phyloP scores from a whole-genome alignment of 257 asterid genomes.

The Forsythia viridissima region DNA sequence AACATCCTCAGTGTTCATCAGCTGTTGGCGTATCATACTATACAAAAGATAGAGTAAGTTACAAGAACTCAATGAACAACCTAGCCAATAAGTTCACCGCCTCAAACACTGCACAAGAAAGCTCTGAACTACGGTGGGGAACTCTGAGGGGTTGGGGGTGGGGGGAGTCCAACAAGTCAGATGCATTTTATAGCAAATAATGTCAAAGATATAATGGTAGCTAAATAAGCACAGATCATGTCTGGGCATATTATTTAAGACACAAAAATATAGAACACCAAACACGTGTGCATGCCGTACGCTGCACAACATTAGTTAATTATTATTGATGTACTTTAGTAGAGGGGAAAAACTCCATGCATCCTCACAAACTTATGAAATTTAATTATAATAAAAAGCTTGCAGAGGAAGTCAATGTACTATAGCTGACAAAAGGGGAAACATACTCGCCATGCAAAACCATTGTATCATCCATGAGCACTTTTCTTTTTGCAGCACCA shows the following conservation, averaged over 20 bases:
- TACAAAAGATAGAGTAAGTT: slow-evolving; percentile 29
- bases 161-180: background rate
- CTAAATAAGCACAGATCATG: slow-evolving; percentile 10
- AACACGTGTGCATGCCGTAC: background rate
- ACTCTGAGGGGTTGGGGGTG: background rate
- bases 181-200: slow-evolving; percentile 5
- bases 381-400: background rate
- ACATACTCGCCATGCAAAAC: slow-evolving; percentile 99
- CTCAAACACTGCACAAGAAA: slow-evolving; percentile 12
- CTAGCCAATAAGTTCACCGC: slow-evolving; percentile 15
- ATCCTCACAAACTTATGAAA: slow-evolving; percentile 4
- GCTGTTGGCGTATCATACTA: slow-evolving; percentile 76
- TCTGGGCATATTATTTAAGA: background rate
- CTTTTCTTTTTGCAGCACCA: slow-evolving; percentile 72
- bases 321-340: background rate
- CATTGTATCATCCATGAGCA: slow-evolving; percentile 90
- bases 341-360: background rate
- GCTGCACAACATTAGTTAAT: background rate
- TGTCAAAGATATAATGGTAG: slow-evolving; percentile 10
- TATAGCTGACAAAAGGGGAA: slow-evolving; percentile 14
- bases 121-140: background rate
- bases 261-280: background rate
- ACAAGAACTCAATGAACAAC: background rate
- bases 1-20: slow-evolving; percentile 64
- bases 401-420: slow-evolving; percentile 1